Evolutionary conservation across 345 rosid species (phyloP), one percentile per base, ranked within the genome.

Genomic region (Physaria fendleri): DNA sequence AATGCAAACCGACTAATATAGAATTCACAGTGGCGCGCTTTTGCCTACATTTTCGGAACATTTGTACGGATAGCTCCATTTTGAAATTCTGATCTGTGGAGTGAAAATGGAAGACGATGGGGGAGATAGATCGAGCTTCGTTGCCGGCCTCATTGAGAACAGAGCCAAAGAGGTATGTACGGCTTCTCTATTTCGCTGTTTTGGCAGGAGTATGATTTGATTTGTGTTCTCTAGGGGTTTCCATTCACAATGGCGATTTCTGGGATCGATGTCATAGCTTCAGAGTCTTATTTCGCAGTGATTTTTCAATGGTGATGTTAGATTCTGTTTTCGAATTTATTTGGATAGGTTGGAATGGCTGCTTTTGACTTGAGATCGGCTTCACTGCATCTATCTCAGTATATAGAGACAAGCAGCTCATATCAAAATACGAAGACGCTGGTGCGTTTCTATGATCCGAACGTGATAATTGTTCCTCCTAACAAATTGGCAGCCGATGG

Each of bases 301-400:
- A 2, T 33, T 11, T 33, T 3, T 29, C n/a, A 4, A 22, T 11
- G 7, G 41, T 47, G 64, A 58, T 32, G 43, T 8, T 49, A 8
- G 21, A 40, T 67, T 67, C 29, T 1, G 8, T 28, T 52, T n/a
- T 38, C n/a, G 15, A 2, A 44, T 54, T 62, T 39, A 29, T 54
- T 10, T 59, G 47, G 6, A 13, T 72, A 92, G 99, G 99, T 89
- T 16, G 99, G 97, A 58, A 75, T 93, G 75, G 95, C 97, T 65
- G 94, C 97, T 64, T 86, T 93, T 67, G 95, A 93, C 80, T 68
- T 93, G 43, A 80, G 97, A 68, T 80, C 91, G 38, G 99, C 97
- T 14, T 71, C 95, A 11, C 68, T 89, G 71, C 94, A 93, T 76
- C 94, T 93, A 33, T 93, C 99, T 44, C 99, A 93, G 68, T 89